Conservation (phyloP, 1,139 yeast genomes). For the Yamadazyma kanchanaburiensis region DNA sequence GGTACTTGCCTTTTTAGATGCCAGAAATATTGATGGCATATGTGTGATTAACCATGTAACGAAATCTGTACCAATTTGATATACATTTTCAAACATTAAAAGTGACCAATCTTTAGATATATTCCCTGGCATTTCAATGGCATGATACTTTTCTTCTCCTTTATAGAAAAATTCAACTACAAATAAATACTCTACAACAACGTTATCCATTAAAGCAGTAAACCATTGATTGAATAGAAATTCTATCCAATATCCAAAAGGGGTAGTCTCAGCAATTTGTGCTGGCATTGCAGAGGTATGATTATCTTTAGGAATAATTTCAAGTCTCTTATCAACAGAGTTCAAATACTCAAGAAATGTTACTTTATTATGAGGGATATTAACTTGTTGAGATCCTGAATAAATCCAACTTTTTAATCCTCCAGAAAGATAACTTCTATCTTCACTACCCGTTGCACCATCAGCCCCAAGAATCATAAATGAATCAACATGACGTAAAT, state of each 20-base stretch:
- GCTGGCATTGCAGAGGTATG: conserved; percentile 67
- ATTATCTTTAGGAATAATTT: conserved; percentile 38
- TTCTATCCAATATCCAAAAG: conserved; percentile 66
- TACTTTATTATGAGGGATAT: conserved; percentile 10
- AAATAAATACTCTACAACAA: conserved; percentile 74
- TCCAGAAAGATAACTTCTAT: conserved; percentile 23
- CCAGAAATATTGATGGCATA: conserved; percentile 20
- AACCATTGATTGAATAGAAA: conserved; percentile 71
- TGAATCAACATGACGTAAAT: conserved; percentile 49
- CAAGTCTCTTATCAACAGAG: conserved; percentile 54
- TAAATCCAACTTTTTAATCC: conserved; percentile 28
- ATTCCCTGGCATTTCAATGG: conserved; percentile 12
- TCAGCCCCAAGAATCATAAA: conserved; percentile 47
- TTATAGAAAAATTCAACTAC: conserved; percentile 66
- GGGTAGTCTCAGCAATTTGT: conserved; percentile 79
- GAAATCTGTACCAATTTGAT: conserved; percentile 41
- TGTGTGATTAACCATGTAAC: conserved; percentile 36
- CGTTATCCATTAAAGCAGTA: conserved; percentile 72
- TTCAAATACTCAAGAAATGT: conserved; percentile 47
- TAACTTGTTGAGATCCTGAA: conserved; percentile 6
- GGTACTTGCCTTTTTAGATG: conserved; percentile 16
- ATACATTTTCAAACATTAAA: conserved; percentile 49
- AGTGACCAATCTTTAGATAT: conserved; percentile 46
- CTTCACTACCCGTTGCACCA: conserved; percentile 18
- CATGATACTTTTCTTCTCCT: conserved; percentile 37